Percentiles rank a stretch among this genome's conserved stretches.
phyloP scores from a whole-genome alignment of 2,329 filamentous ascomycete species.

The Aspergillus fumigatus region DNA sequence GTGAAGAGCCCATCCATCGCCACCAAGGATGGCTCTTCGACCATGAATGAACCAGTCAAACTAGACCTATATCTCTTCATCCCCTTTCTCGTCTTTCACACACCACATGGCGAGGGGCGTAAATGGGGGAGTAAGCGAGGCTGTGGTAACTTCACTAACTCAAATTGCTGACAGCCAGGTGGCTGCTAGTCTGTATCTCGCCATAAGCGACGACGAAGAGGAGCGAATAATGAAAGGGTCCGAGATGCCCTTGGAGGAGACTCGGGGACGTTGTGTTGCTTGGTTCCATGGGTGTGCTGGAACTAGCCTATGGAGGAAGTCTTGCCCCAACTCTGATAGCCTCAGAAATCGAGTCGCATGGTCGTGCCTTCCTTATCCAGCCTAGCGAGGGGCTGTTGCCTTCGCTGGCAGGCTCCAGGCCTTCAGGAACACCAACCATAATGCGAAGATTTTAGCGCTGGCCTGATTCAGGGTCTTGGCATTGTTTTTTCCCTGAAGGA shows the following conservation, averaged over 20 bases:
- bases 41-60: neutral
- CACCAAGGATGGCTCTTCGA: neutral
- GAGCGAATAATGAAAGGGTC: neutral
- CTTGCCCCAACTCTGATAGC: neutral
- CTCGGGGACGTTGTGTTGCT: neutral
- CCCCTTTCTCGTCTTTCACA: too few relatives aligned
- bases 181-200: neutral
- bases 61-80: neutral
- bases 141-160: neutral
- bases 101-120: neutral
- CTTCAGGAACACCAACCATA: slow-evolving; percentile 18
- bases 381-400: slow-evolving; percentile 5
- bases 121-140: neutral
- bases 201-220: neutral
- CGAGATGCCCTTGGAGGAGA: neutral
- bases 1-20: too few relatives aligned
- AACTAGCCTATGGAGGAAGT: neutral
- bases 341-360: neutral
- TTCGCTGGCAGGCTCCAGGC: neutral
- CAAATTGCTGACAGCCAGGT: neutral
- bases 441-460: neutral
- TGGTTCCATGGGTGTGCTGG: neutral
- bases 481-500: neutral
- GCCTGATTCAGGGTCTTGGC: neutral
- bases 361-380: neutral